phyloP scores from a whole-genome alignment of 2,329 filamentous ascomycete genomes.

The Dothistroma pini region DNA sequence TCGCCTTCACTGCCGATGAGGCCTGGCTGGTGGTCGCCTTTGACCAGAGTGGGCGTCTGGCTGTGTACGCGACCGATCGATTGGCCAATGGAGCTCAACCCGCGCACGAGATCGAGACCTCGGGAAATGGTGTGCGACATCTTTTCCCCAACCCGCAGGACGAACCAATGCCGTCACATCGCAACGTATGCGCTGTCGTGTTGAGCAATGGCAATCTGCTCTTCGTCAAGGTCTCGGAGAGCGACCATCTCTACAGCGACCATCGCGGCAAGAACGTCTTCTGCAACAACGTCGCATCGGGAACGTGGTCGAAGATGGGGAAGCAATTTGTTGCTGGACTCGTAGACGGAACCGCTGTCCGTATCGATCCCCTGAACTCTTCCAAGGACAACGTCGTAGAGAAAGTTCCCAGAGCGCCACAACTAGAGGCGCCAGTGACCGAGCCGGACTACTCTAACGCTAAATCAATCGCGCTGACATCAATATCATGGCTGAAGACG shows the following conservation, averaged over 20 bases:
- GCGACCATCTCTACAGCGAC: slow-evolving; percentile 56
- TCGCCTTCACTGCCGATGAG: slow-evolving; percentile 89
- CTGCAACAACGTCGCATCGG: slow-evolving; percentile 72
- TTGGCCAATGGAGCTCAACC: slow-evolving; percentile 60
- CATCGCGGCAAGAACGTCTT: slow-evolving; percentile 60
- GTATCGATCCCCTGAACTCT: slow-evolving; percentile 63
- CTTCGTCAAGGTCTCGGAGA: slow-evolving; percentile 70
- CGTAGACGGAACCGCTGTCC: slow-evolving; percentile 71
- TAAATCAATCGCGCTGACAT: slow-evolving; percentile 35
- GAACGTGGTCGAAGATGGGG: slow-evolving; percentile 87
- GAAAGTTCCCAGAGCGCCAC: slow-evolving; percentile 72
- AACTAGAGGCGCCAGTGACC: slow-evolving; percentile 42
- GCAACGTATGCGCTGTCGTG: slow-evolving; percentile 65
- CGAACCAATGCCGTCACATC: not conserved
- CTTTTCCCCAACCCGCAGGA: slow-evolving; percentile 74
- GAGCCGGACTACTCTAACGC: slow-evolving; percentile 40
- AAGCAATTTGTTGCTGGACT: slow-evolving; percentile 90
- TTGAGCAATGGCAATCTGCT: slow-evolving; percentile 76
- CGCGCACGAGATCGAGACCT: slow-evolving; percentile 72
- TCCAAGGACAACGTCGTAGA: slow-evolving; percentile 70
- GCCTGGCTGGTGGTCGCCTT: slow-evolving; percentile 77
- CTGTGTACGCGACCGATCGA: slow-evolving; percentile 72
- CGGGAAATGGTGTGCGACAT: slow-evolving; percentile 67
- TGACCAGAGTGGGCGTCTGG: slow-evolving; percentile 74
- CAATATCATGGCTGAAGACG: slow-evolving; percentile 80